Evolutionary conservation across 108 stramenopile genomes (phyloP), one percentile per base, ranked within the genome.

Genomic region (Cyclotella baltica): DNA sequence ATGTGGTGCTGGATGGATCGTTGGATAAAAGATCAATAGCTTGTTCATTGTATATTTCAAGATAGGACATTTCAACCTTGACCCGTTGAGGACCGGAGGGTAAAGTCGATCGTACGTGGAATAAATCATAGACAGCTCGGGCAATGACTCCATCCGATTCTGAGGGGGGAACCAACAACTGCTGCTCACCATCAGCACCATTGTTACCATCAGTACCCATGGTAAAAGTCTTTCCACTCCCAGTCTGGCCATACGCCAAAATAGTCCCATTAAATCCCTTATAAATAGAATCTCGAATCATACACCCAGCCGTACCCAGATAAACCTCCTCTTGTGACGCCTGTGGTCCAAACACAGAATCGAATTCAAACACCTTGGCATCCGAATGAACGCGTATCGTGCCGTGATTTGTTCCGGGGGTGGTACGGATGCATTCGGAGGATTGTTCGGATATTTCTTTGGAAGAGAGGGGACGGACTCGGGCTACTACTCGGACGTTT

Each of bases 221-320:
- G 13, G 76, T 69, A 37, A 59, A 67, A 16, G 52, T 69, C 20
- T 53, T 51, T 8, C 52, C 52, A 50, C 88, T 83, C 20, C 98
- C 95, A 1, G 97, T 97, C 86, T 98, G 98, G 0, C 99, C 99
- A 77, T 99, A 99, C 15, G 98, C 97, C 46, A 99, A 91, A 63
- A 99, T 96, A 1, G 98, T 98, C 8, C 96, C 97, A 79, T 99
- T 98, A 76, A 90, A 98, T n/a, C 99, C 99, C 50, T 88, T 84
- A 61, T 98, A 88, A 48, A 98, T 93, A 47, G 65, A 67, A 25
- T 67, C 51, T 25, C 36, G 35, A 20, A 95, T 88, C 40, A 92
- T 81, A 47, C 88, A 83, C 28, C 73, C 75, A 5, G 88, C 88
- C 22, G 86, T 79, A 4, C 84, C 86, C 46, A 95, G 88, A 74